Evolutionary conservation across 1,284 basidiomycete species (phyloP), one percentile per base, ranked within the genome.

Genomic region (Wolfiporia cocos): DNA sequence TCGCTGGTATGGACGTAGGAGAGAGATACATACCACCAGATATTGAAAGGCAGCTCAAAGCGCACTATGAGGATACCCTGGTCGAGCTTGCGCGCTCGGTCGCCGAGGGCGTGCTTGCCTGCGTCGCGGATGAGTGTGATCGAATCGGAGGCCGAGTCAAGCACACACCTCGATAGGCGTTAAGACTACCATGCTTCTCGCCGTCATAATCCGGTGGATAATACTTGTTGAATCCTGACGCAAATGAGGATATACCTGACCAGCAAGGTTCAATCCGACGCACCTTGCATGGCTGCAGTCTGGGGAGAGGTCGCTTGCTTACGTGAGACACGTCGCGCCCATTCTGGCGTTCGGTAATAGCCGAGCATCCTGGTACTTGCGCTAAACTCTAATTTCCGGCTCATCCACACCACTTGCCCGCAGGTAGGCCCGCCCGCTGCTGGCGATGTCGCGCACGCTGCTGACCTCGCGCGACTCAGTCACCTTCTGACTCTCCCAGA

Each of bases 71-170:
- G 73, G 48, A 97, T 92, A 0, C 94, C 95, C 62, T 95, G 81
- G 64, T 94, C 91, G 35, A 97, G 70, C 67, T 96, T 95, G 31
- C 90, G 75, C 18, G 94, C 96, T 47, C 95, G 74, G 60, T 90
- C 86, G 9, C 92, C 93, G 5, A 96, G 68, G 1, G 93, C 94
- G 74, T 97, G 94, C 64, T 94, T 95, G 41, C 93, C 93, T 88
- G 51, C 57, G 32, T 9, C 17, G 24, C 14, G 12, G 12, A 9
- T 2, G 19, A 26, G 12, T 26, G 10, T 32, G 14, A 17, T 11
- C 32, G 29, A n/a, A 33, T 42, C 19, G 4, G 14, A 9, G 23
- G 2, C 4, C 19, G 40, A 19, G 14, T 29, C 14, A 17, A 7
- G 18, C 22, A 52, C 62, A 35, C 39, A 78, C 86, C 86, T 78